Percentiles rank a stretch among this genome's conserved stretches.
phyloP scores from a whole-genome alignment of 2,329 filamentous ascomycete species.

The Trichoderma koningii region DNA sequence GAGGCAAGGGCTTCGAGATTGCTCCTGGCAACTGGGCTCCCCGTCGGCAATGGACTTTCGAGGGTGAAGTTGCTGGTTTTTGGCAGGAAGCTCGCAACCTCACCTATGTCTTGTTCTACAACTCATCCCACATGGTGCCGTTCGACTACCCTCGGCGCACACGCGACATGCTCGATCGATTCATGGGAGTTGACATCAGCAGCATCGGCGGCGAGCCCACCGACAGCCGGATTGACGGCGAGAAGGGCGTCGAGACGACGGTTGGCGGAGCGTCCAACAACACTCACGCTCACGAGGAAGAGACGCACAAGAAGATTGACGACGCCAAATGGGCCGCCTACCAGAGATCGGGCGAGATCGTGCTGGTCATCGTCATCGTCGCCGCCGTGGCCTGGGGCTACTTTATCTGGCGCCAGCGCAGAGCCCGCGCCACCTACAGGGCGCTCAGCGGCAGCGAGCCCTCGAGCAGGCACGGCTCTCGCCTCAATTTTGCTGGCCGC shows the following conservation, averaged over 20 bases:
- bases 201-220: slow-evolving; percentile 79
- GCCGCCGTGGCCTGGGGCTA: slow-evolving; percentile 75
- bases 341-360: slow-evolving; percentile 81
- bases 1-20: slow-evolving; percentile 85
- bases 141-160: slow-evolving; percentile 86
- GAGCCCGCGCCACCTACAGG: slow-evolving; percentile 57
- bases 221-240: slow-evolving; percentile 81
- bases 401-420: slow-evolving; percentile 65
- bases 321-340: slow-evolving; percentile 89
- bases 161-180: slow-evolving; percentile 95
- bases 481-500: slow-evolving; percentile 52
- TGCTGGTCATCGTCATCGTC: slow-evolving; percentile 77
- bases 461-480: slow-evolving; percentile 38
- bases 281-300: slow-evolving; percentile 56
- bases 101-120: slow-evolving; percentile 94
- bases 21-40: slow-evolving; percentile 87
- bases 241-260: slow-evolving; percentile 75
- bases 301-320: slow-evolving; percentile 68
- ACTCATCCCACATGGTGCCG: slow-evolving; percentile 97
- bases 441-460: slow-evolving; percentile 48
- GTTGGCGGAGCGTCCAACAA: slow-evolving; percentile 68
- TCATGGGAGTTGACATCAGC: slow-evolving; percentile 89
- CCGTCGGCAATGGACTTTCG: slow-evolving; percentile 91
- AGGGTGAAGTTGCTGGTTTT: slow-evolving; percentile 82
- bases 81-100: slow-evolving; percentile 95